Conservation (phyloP, 192 early-diverging fungal genomes). For the Umbelopsis sp. region DNA sequence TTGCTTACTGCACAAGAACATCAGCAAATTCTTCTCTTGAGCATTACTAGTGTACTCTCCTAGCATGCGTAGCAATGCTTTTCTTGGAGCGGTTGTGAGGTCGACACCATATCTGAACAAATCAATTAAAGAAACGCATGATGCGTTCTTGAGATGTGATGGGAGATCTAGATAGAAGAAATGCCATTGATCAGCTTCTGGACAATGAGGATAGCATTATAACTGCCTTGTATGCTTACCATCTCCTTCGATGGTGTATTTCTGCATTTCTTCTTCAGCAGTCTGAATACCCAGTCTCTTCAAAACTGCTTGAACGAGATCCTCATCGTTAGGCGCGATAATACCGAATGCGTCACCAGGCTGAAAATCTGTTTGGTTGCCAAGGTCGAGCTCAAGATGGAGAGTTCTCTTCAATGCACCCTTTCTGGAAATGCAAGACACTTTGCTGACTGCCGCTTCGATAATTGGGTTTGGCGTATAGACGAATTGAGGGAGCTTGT, state of each 20-base stretch:
- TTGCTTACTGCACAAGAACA: constrained; percentile 82
- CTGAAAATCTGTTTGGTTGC: constrained; percentile 38
- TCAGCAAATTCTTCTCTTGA: constrained; percentile 72
- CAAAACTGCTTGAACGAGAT: constrained; percentile 68
- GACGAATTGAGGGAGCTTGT: constrained; percentile 43
- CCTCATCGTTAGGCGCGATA: constrained; percentile 80
- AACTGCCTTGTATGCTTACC: constrained; percentile 34
- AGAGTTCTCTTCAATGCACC: constrained; percentile 78
- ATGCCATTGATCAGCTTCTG: not conserved
- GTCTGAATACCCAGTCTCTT: constrained; percentile 52
- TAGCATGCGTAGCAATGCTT: constrained; percentile 79
- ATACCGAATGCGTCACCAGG: constrained; percentile 90
- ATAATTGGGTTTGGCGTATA: constrained; percentile 49
- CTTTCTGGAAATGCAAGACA: constrained; percentile 60
- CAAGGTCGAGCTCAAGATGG: constrained; percentile 57
- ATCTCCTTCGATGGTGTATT: constrained; percentile 46
- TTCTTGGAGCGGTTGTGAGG: constrained; percentile 70
- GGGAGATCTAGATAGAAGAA: constrained; percentile 44
- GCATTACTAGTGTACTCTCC: constrained; percentile 75
- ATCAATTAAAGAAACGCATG: constrained; percentile 54
- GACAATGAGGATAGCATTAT: constrained; percentile 3
- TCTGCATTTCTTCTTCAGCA: constrained; percentile 28
- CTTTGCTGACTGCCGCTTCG: constrained; percentile 51
- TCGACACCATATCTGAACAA: constrained; percentile 80
- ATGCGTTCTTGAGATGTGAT: constrained; percentile 48